Evolutionary conservation across 176 grass and related monocot genomes (phyloP), one percentile per base, ranked within the genome.

Genomic region (Paspalum notatum): DNA sequence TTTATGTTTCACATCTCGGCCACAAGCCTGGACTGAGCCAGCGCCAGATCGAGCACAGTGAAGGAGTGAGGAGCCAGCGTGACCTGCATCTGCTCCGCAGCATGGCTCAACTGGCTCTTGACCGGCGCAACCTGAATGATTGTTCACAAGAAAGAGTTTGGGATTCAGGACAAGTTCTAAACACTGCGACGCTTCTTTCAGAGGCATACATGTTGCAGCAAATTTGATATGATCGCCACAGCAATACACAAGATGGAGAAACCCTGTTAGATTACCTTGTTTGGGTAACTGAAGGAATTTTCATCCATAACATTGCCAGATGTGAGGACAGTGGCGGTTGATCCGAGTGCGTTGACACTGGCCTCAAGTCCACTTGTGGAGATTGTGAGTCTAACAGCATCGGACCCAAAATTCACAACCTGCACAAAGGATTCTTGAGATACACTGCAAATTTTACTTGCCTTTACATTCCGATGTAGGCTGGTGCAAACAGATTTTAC

Each of bases 231-330:
- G 18, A 55, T 17, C 51, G n/a, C 18, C 20, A 7, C 16, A 16
- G 20, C 20, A 56, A 9, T 9, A 8, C 18, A 9, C 8, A 8
- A 17, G n/a, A 56, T 1, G n/a, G 53, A 7, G 0, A 9, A 56
- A 56, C 8, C 3, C 8, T 10, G 4, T 8, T 25, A 21, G 24
- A 7, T 56, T 83, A 91, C 94, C 82, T 97, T 97, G 25, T 59
- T 91, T 18, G 81, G 91, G 73, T 83, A 60, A 38, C 77, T 72
- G 53, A 97, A 97, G 16, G 91, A 91, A 85, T 97, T 97, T 73
- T 88, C 94, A 61, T 93, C 86, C 91, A 71, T 91, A 59, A 97
- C 74, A 85, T 93, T 74, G 41, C 47, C 37, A 21, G 94, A 97
- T 38, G 91, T 93, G 22, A 97, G 80, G 81, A 91, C 65, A 49